These are phyloP conservation scores for Xylariaceae sp. DNA, from an alignment of 2,329 filamentous ascomycete species.

Conservation along the genomic window DNA sequence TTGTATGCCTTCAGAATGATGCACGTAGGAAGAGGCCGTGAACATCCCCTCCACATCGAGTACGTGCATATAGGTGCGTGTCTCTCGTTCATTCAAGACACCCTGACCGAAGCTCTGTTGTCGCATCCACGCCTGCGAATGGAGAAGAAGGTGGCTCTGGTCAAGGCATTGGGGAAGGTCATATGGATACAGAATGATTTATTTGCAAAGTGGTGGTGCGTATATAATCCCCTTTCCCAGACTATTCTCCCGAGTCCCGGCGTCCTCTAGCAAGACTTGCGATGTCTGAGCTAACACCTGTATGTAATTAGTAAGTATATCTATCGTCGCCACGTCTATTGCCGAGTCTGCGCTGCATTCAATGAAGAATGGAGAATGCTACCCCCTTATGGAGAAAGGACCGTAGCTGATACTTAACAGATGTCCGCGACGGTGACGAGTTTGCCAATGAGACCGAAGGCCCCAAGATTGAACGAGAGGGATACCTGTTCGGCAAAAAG, in stretches of 20 bases:
- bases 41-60: slow-evolving; percentile 71
- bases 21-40: slow-evolving; percentile 71
- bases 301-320: slow-evolving; percentile 10
- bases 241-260: neutral
- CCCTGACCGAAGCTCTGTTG: slow-evolving; percentile 71
- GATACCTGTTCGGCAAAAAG: slow-evolving; percentile 60
- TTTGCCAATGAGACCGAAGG: slow-evolving; percentile 44
- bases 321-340: neutral
- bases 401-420: slow-evolving; percentile 9
- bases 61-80: slow-evolving; percentile 73
- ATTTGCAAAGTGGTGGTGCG: slow-evolving; percentile 68
- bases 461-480: slow-evolving; percentile 55
- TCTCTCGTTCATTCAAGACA: slow-evolving; percentile 72
- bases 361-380: neutral
- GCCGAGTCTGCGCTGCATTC: neutral
- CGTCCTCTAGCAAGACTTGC: neutral
- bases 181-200: slow-evolving; percentile 88
- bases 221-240: neutral
- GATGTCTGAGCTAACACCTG: slow-evolving; percentile 4
- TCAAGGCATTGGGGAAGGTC: slow-evolving; percentile 74
- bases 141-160: slow-evolving; percentile 65
- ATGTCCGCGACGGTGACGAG: slow-evolving; percentile 60
- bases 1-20: slow-evolving; percentile 55
- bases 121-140: slow-evolving; percentile 64
- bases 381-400: neutral